Evolutionary conservation across 2,329 filamentous ascomycete genomes (phyloP), one percentile per base, ranked within the genome.

Genomic region (Colletotrichum lindemuthianum): DNA sequence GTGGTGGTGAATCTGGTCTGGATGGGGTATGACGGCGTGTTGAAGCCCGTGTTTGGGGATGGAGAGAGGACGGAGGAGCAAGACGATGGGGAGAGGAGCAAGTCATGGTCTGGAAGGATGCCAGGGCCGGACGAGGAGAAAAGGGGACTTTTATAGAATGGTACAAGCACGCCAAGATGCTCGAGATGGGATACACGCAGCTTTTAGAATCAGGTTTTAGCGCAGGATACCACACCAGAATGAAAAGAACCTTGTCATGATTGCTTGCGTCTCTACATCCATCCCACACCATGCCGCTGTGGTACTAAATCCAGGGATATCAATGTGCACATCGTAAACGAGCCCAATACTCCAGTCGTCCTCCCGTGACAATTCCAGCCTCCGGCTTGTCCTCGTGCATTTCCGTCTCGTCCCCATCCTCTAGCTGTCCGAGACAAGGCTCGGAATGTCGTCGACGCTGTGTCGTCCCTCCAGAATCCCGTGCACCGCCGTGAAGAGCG

Each of bases 401-500:
- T 13, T 50, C 51, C 13, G 40, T 47, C 33, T 40, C 47, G 39
- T 56, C 11, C 6, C 24, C 32, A 16, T 24, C 15, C 37, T 45
- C 50, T 65, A 69, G 51, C 54, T 67, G 11, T 77, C 74, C 37
- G 78, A 79, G 11, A 92, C 86, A 60, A 96, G 82, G 60, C 84
- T 82, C 32, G 93, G 92, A 71, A 97, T 93, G 70, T 97, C 91
- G 68, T 94, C 88, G 15, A 94, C 90, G 69, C 88, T 88, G 70
- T 89, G 88, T 69, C 87, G 88, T 66, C 92, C 92, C 70, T 92
- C 86, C 49, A 97, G 79, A 71, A 97, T 94, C 69, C 77, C 88
- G 68, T 92, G 89, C 54, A 98, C 94, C 1, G 93, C 92, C 8
- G 93, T 97, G 76, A 99, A 96, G 6, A 99, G 82, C 16, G 96